Base-by-base conservation (phyloP, 2,329 filamentous ascomycete species). In the Calonectria hawksworthii region DNA sequence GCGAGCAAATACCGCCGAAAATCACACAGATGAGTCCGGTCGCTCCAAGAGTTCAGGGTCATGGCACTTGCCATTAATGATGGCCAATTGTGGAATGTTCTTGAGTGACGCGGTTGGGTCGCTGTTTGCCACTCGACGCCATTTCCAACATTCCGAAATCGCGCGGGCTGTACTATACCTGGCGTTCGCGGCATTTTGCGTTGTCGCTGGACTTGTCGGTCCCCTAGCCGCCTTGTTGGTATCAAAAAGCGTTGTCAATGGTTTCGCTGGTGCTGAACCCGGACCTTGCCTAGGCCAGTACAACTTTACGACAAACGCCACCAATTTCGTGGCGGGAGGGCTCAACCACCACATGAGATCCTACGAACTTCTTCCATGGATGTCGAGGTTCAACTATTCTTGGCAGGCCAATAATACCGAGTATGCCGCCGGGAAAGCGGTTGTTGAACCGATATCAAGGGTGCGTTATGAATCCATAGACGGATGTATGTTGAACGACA, bases 361-460 rank as follows among this genome's bases (percentile, higher is more conserved):
- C 34, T 61, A 61, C 14, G 56, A 61, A 4, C 23, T 61, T 14
- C 56, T 61, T 21, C 56, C 56, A 10, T 61, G 56, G 56, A 61
- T 61, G 34, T 13, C 56, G n/a, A 61, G 56, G 16, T 61, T 61
- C 36, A 41, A 61, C 36, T 61, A 61, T 32, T 61, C 56, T 21
- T 61, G 56, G 56, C n/a, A 61, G 56, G 23, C n/a, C n/a, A 61
- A 61, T 16, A 61, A 61, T n/a, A 38, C 56, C 6, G 56, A 38
- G n/a, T 61, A 61, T 4, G 11, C n/a, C 11, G 4, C 4, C 7
- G 56, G 56, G 4, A 61, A 61, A 14, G 28, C 34, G 8, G 56
- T 61, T 8, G 21, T 61, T 14, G 56, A 61, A 26, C 56, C 56
- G 4, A 61, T 34, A 3, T 61, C 56, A 21, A 61, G 8, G 23